phyloP scores from a whole-genome alignment of 495 filamentous ascomycete species.

The Choiromyces venosus region DNA sequence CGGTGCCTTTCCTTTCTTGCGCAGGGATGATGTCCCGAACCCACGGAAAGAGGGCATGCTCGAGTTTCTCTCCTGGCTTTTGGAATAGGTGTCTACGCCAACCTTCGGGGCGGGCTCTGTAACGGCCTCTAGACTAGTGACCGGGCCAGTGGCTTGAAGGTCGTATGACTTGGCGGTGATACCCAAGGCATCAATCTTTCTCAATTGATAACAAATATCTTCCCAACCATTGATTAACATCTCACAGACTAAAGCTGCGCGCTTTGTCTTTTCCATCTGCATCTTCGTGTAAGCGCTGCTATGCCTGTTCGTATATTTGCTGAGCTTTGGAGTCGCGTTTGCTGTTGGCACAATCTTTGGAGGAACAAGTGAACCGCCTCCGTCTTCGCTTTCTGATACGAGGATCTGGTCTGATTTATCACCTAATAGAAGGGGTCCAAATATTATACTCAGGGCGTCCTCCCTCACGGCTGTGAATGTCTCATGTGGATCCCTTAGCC shows the following conservation, averaged over 20 bases:
- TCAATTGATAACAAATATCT: conserved; percentile 39
- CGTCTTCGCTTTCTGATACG: conserved; percentile 40
- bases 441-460: conserved; percentile 57
- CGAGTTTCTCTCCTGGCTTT: conserved; percentile 18
- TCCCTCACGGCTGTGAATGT: conserved; percentile 54
- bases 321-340: conserved; percentile 27
- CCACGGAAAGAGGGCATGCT: conserved; percentile 21
- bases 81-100: not conserved
- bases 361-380: conserved; percentile 37
- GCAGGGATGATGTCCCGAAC: conserved; percentile 28
- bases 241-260: conserved; percentile 38
- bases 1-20: conserved; percentile 23
- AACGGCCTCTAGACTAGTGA: not conserved
- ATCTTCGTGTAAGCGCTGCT: conserved; percentile 34
- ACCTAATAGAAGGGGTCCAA: conserved; percentile 59
- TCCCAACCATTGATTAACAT: conserved; percentile 42
- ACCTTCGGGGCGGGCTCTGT: not conserved
- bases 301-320: conserved; percentile 26
- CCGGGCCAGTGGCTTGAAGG: conserved; percentile 20
- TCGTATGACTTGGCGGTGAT: conserved; percentile 40
- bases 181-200: conserved; percentile 35
- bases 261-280: conserved; percentile 33
- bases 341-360: conserved; percentile 30
- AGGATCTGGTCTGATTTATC: conserved; percentile 45
- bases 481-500: conserved; percentile 34